These are phyloP conservation scores for Kodamaea sagamina DNA, from an alignment of 805 yeast genomes.

Conservation along the genomic window DNA sequence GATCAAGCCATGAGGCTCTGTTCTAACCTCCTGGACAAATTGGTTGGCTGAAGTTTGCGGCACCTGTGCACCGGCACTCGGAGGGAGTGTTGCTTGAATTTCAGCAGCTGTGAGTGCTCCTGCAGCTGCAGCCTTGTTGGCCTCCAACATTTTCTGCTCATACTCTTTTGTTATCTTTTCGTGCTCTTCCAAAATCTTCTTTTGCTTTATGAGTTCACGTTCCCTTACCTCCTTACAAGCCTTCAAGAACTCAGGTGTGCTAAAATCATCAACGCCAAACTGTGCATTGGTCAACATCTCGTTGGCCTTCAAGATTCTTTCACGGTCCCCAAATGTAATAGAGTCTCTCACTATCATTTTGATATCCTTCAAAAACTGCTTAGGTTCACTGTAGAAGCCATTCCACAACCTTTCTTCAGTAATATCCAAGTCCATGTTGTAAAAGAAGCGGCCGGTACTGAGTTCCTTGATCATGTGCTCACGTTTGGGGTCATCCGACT, in stretches of 20 bases:
- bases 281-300: conserved; percentile 97
- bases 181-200: conserved; percentile 42
- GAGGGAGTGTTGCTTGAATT: background rate
- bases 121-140: conserved; percentile 10
- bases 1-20: background rate
- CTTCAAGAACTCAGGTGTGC: conserved; percentile 65
- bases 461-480: conserved; percentile 81
- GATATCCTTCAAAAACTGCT: conserved; percentile 82
- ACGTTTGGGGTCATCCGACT: conserved; percentile 44
- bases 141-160: conserved; percentile 18
- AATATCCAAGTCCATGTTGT: conserved; percentile 91
- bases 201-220: conserved; percentile 62
- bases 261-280: conserved; percentile 90
- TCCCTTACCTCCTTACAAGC: conserved; percentile 74
- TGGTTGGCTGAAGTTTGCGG: background rate
- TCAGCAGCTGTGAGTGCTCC: background rate
- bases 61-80: background rate
- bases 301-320: conserved; percentile 75
- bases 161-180: conserved; percentile 29
- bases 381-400: conserved; percentile 91
- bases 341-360: conserved; percentile 83
- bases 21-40: background rate
- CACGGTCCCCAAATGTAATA: conserved; percentile 74
- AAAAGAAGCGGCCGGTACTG: conserved; percentile 67
- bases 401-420: conserved; percentile 96